A percentile compares a stretch with the other conserved stretches of the same genome.
Conservation (phyloP, 2,329 filamentous ascomycete genomes). For the Aureobasidium sp. region DNA sequence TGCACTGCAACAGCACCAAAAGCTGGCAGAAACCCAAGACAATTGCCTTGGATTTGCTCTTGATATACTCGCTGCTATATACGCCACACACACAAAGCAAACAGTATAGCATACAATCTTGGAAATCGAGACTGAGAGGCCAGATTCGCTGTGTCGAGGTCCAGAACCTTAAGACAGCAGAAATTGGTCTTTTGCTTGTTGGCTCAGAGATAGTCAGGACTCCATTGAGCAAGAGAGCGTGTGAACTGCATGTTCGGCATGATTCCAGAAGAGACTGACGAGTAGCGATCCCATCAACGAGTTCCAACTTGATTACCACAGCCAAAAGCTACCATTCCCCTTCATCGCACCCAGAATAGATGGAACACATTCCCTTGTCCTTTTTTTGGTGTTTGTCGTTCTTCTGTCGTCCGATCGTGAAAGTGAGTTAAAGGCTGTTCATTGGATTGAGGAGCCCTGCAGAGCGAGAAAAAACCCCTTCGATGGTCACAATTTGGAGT, state of each 20-base stretch:
- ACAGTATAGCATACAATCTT: not conserved
- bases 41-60: too few relatives aligned
- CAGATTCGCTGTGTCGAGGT: not conserved
- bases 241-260: not conserved
- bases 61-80: slow-evolving; percentile 3
- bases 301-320: not conserved
- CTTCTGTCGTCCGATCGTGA: not conserved
- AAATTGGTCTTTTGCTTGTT: not conserved
- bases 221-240: not conserved
- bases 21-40: too few relatives aligned
- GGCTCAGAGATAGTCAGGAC: not conserved
- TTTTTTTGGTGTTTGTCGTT: not conserved
- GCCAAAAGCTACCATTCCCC: not conserved
- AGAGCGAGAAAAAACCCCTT: not conserved
- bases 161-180: not conserved
- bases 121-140: not conserved
- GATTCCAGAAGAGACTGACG: not conserved
- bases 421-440: too few relatives aligned
- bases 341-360: not conserved
- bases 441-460: not conserved
- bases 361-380: not conserved
- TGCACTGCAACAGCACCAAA: too few relatives aligned
- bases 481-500: not conserved
- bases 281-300: not conserved
- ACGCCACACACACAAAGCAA: not conserved